Conservation (phyloP, 768 basidiomycete genomes). For the Gymnopilus junonius region DNA sequence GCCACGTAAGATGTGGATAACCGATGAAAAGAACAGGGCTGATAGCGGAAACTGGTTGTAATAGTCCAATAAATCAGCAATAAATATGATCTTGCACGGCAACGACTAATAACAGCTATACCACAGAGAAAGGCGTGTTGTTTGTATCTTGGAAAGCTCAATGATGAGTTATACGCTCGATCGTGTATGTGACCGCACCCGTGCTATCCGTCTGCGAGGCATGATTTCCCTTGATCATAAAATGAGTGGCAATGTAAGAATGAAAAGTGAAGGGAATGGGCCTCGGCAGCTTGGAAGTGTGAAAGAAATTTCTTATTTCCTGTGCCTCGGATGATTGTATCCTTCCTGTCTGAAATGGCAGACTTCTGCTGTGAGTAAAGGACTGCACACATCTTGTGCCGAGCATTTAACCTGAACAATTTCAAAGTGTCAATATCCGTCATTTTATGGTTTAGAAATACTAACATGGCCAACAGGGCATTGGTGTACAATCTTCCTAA, state of each 20-base stretch:
- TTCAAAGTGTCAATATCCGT: too few relatives aligned
- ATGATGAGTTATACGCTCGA: constrained; percentile 6
- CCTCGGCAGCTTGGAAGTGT: not conserved
- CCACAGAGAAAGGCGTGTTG: not conserved
- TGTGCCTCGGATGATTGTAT: not conserved
- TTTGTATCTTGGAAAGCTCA: not conserved
- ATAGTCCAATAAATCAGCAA: too few relatives aligned
- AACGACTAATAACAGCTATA: not conserved
- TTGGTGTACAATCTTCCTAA: constrained; percentile 30
- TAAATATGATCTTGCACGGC: not conserved
- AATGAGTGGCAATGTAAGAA: not conserved
- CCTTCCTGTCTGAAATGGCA: not conserved
- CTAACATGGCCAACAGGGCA: constrained; percentile 27
- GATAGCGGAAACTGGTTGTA: too few relatives aligned
- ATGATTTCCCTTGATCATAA: not conserved
- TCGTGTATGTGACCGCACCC: not conserved
- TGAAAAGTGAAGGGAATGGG: not conserved
- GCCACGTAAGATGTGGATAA: too few relatives aligned
- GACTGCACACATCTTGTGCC: constrained; percentile 1
- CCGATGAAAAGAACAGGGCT: too few relatives aligned
- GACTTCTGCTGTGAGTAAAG: not conserved
- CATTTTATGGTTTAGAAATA: not conserved
- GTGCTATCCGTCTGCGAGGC: not conserved
- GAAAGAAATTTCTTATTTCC: not conserved
- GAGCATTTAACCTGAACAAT: constrained; percentile 1